These are phyloP conservation scores for Aspergillus indologenus DNA, from an alignment of 495 filamentous ascomycete genomes.

Conservation along the genomic window DNA sequence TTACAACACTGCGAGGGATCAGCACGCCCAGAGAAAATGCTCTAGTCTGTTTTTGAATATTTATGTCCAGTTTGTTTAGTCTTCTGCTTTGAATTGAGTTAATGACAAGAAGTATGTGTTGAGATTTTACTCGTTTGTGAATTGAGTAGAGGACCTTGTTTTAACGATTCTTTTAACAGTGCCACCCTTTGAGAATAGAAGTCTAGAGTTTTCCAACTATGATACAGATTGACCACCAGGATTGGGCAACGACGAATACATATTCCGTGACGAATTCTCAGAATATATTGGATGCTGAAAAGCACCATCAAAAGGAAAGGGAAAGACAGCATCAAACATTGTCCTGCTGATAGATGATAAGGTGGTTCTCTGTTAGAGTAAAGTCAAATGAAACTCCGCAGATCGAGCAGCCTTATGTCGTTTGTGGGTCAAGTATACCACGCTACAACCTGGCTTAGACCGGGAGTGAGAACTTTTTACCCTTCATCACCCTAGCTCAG, in stretches of 20 bases:
- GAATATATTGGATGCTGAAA: neutral
- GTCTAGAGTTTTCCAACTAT: neutral
- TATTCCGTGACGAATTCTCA: too few relatives aligned
- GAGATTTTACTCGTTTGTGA: too few relatives aligned
- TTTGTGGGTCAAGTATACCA: too few relatives aligned
- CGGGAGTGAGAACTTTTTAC: conserved; percentile 83
- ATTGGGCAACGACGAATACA: too few relatives aligned
- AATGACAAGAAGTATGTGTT: too few relatives aligned
- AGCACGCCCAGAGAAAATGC: too few relatives aligned
- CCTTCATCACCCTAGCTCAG: conserved; percentile 65
- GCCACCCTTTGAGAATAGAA: neutral
- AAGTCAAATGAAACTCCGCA: neutral
- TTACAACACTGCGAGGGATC: too few relatives aligned
- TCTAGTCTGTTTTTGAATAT: too few relatives aligned
- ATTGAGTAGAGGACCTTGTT: neutral
- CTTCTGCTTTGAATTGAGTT: too few relatives aligned
- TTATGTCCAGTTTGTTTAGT: too few relatives aligned
- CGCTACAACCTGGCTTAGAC: conserved; percentile 48
- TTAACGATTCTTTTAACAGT: neutral
- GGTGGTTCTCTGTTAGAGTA: neutral
- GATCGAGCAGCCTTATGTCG: neutral
- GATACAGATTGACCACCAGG: neutral
- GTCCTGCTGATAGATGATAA: neutral
- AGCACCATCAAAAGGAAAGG: neutral
- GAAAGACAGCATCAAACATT: neutral